A percentile compares a stretch with the other conserved stretches of the same genome.
phyloP scores from a whole-genome alignment of 1,284 basidiomycete species.

The Veloporphyrellus conicus region DNA sequence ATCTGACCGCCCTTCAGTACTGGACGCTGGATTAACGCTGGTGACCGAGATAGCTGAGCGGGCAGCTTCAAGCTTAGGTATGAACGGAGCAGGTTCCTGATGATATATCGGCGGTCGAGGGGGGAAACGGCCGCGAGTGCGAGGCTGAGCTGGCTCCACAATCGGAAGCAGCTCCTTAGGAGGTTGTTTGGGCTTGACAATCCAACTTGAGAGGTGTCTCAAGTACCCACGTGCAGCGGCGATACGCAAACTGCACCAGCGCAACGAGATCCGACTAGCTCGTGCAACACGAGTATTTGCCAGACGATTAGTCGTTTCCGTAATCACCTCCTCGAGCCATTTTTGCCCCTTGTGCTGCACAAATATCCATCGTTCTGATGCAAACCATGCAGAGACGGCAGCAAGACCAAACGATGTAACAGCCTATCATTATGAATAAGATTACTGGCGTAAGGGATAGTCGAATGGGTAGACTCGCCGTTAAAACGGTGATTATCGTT shows the following conservation, averaged over 20 bases:
- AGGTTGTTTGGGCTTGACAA: slow-evolving; percentile 28
- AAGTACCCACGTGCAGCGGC: slow-evolving; percentile 18
- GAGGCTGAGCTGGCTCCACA: slow-evolving; percentile 22
- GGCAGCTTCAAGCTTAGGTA: slow-evolving; percentile 19
- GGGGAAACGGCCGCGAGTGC: slow-evolving; percentile 17
- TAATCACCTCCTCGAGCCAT: slow-evolving; percentile 69
- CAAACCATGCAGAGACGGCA: slow-evolving; percentile 75
- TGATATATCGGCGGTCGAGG: slow-evolving; percentile 15
- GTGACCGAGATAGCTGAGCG: slow-evolving; percentile 23
- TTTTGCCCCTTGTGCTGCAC: slow-evolving; percentile 64
- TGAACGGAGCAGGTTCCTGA: slow-evolving; percentile 20
- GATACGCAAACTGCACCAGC: slow-evolving; percentile 27
- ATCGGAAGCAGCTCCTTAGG: slow-evolving; percentile 27
- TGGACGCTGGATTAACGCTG: slow-evolving; percentile 29
- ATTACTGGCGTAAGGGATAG: not conserved
- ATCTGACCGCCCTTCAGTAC: slow-evolving; percentile 29
- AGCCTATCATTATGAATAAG: slow-evolving; percentile 22
- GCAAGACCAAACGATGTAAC: slow-evolving; percentile 70
- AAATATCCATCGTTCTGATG: slow-evolving; percentile 70
- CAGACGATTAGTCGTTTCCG: slow-evolving; percentile 45
- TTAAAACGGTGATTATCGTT: slow-evolving; percentile 70
- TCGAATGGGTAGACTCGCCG: slow-evolving; percentile 37
- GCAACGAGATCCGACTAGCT: slow-evolving; percentile 22
- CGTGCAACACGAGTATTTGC: slow-evolving; percentile 40
- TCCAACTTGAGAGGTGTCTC: slow-evolving; percentile 26